Evolutionary conservation across 192 early-diverging fungal species (phyloP), one percentile per base, ranked within the genome.

Genomic region (Obelidium mucronatum): DNA sequence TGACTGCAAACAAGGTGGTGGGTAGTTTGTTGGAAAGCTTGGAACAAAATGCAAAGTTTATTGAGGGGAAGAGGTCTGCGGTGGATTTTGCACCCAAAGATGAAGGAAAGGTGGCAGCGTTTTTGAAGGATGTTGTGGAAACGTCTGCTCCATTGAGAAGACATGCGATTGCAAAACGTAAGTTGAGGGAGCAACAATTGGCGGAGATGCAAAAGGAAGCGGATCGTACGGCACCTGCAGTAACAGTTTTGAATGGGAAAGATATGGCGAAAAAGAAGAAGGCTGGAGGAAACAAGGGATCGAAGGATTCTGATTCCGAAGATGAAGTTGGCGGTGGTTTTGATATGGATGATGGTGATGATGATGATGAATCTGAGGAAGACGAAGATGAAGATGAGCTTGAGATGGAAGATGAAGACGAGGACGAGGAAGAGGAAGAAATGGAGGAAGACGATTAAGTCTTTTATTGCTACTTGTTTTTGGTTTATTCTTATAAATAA

Each of bases 21-120:
- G 91, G 93, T 44, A 86, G 87, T n/a, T 81, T 97, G 39, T 80
- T 96, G 24, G 93, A 96, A 53, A 70, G 91, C 88, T 77, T 96
- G 40, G 95, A 96, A 74, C 89, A 92, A 84, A 95, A 93, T 59
- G 79, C 89, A 39, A 82, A 81, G 67, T 93, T 89, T 73, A 91
- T 99, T 54, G 89, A 94, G 75, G 80, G 85, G 48, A 82, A 91
- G 68, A 89, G 98, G 22, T 82, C 86, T 30, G 72, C 76, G 28
- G 85, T 89, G 30, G 82, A 86, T 35, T 90, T 88, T 68, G 79
- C 82, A 34, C 87, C 89, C 30, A 85, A 82, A 51, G 88, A 88
- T 68, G 73, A 75, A 39, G 78, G 37, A 2, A 64, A 67, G 58
- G 77, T 74, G 13, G 69, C n/a, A 1, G 66, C 68, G 40, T 83